These are phyloP conservation scores for Naegleria fowleri DNA, from an alignment of 208 protist genomes.

Conservation along the genomic window DNA sequence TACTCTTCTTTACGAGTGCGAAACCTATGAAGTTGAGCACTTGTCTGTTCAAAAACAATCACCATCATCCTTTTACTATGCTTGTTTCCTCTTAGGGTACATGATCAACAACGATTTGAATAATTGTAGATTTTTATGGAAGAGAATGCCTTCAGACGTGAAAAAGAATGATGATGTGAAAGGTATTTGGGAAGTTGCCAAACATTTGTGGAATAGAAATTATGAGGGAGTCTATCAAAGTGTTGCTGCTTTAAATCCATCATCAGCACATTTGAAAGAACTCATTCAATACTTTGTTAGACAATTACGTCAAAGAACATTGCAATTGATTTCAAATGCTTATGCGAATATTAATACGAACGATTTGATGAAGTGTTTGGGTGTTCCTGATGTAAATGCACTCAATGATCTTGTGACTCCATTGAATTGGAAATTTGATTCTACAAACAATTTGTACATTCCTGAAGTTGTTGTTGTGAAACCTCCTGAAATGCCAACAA, in stretches of 20 bases:
- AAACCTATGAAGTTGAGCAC: background rate
- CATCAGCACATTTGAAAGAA: background rate
- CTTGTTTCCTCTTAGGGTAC: slow-evolving; percentile 6
- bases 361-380: background rate
- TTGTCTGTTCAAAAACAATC: background rate
- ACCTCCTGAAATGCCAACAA: background rate
- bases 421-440: background rate
- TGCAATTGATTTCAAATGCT: background rate
- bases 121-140: slow-evolving; percentile 23
- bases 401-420: background rate
- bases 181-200: background rate
- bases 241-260: background rate
- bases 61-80: background rate
- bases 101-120: slow-evolving; percentile 17
- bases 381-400: background rate
- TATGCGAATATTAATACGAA: background rate
- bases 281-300: background rate
- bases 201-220: background rate
- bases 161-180: background rate
- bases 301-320: background rate
- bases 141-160: background rate
- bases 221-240: background rate
- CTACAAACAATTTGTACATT: background rate
- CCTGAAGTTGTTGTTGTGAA: background rate
- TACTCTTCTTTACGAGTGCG: background rate